These are phyloP conservation scores for Leccinum variicolor DNA, from an alignment of 768 basidiomycete species.

Conservation along the genomic window DNA sequence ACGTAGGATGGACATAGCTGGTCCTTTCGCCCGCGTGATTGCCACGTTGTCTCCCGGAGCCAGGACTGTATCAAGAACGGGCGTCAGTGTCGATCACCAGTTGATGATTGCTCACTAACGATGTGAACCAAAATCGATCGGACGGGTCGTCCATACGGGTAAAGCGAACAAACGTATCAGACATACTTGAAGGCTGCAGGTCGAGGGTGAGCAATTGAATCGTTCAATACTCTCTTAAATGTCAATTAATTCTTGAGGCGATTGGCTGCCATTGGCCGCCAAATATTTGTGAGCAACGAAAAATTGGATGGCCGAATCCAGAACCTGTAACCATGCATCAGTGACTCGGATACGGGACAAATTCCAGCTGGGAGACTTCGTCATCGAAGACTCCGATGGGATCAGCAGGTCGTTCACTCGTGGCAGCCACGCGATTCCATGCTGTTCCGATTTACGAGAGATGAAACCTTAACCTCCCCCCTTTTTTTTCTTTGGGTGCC, in stretches of 20 bases:
- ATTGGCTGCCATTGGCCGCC: slow-evolving; percentile 11
- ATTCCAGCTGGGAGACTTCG: neutral
- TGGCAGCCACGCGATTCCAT: slow-evolving; percentile 19
- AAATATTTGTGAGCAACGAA: slow-evolving; percentile 1
- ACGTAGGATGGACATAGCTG: neutral
- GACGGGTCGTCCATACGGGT: neutral
- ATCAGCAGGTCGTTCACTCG: slow-evolving; percentile 5
- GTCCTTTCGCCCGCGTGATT: neutral
- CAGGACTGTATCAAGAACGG: slow-evolving; percentile 3
- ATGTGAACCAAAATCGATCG: neutral
- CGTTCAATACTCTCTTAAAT: slow-evolving; percentile 5
- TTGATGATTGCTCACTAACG: slow-evolving; percentile 11
- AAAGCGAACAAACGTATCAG: neutral
- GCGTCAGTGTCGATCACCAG: slow-evolving; percentile 5
- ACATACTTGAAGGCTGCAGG: slow-evolving; percentile 6
- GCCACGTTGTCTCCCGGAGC: neutral
- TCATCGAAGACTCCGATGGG: neutral
- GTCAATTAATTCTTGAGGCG: neutral
- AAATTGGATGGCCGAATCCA: slow-evolving; percentile 4
- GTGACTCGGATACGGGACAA: neutral
- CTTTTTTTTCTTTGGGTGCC: neutral
- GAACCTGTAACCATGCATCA: neutral
- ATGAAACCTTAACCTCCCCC: slow-evolving; percentile 1
- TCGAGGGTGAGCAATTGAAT: neutral
- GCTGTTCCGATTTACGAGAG: slow-evolving; percentile 4